These are phyloP conservation scores for Trametes punicea DNA, from an alignment of 768 basidiomycete species.

Conservation along the genomic window DNA sequence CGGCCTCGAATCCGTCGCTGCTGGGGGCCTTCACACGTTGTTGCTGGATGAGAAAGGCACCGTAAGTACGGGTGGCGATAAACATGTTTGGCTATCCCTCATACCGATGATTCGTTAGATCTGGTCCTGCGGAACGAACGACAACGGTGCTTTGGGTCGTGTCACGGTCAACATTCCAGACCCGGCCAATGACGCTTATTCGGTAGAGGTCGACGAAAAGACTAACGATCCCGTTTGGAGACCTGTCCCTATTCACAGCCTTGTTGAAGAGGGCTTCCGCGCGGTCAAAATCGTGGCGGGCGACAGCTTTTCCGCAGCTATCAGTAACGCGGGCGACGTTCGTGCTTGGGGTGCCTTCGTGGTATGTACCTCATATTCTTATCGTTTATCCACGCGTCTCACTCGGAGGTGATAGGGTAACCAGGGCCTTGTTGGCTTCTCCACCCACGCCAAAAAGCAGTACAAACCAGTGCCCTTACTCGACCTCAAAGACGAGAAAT, in stretches of 20 bases:
- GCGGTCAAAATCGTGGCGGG: slow-evolving; percentile 82
- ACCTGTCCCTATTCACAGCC: slow-evolving; percentile 54
- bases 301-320: slow-evolving; percentile 84
- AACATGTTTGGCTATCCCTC: not conserved
- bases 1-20: slow-evolving; percentile 78
- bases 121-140: slow-evolving; percentile 86
- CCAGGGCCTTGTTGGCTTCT: slow-evolving; percentile 85
- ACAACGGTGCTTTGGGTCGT: slow-evolving; percentile 85
- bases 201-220: slow-evolving; percentile 47
- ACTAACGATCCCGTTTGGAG: slow-evolving; percentile 19
- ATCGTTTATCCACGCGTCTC: not conserved
- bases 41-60: slow-evolving; percentile 88
- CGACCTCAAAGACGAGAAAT: slow-evolving; percentile 62
- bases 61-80: slow-evolving; percentile 50
- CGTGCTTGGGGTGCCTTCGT: slow-evolving; percentile 90
- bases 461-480: slow-evolving; percentile 62
- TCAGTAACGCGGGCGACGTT: slow-evolving; percentile 75
- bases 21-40: slow-evolving; percentile 87
- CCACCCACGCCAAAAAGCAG: slow-evolving; percentile 62
- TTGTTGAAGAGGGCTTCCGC: slow-evolving; percentile 78
- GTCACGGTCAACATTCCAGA: slow-evolving; percentile 59
- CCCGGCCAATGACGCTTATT: slow-evolving; percentile 55
- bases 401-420: slow-evolving; percentile 49
- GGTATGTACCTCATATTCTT: slow-evolving; percentile 45
- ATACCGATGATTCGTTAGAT: slow-evolving; percentile 40